Evolutionary conservation across 352 stramenopile species (phyloP), one percentile per base, ranked within the genome.

Genomic region (Globisporangium okanoganense): DNA sequence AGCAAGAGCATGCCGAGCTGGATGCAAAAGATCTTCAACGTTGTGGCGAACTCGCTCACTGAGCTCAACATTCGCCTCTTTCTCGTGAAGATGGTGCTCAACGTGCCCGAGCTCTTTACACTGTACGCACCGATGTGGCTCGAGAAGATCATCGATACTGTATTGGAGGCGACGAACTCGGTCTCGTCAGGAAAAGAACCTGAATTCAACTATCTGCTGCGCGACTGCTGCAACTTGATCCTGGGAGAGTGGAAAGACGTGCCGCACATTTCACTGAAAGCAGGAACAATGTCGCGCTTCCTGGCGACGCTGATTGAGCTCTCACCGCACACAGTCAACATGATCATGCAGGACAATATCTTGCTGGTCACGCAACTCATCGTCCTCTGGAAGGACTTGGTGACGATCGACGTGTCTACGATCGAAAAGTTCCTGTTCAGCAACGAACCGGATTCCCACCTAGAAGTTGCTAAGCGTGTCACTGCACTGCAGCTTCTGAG

Each of bases 171-270:
- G 4, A 81, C 67, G 35, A 53, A 62, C 12, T 71, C 69, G 0
- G 62, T 64, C 18, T 63, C 62, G 7, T 20, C 43, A 5, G 57
- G 43, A 5, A 65, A 60, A 54, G 47, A 44, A 9, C 56, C 68
- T 35, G 81, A 92, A 50, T 92, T 93, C 51, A 76, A 82, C 44
- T 93, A 93, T 58, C 59, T 95, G 41, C 65, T 95, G 41, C 78
- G 84, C 33, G 86, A 95, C 65, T 85, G 78, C 38, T 93, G 82
- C 43, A 65, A 77, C 38, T 56, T 93, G 38, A 44, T 88, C 22
- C 48, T 91, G 9, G 70, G 75, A 58, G 64, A 64, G 14, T 91
- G 81, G 82, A 75, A 79, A 38, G 59, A 79, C 25, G 62, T 82
- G 14, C 48, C 64, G 3, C 38, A 73, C 10, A 25, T 40, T 29